These are phyloP conservation scores for Bruguiera gymnorhiza DNA, from an alignment of 345 rosid genomes.

Conservation along the genomic window DNA sequence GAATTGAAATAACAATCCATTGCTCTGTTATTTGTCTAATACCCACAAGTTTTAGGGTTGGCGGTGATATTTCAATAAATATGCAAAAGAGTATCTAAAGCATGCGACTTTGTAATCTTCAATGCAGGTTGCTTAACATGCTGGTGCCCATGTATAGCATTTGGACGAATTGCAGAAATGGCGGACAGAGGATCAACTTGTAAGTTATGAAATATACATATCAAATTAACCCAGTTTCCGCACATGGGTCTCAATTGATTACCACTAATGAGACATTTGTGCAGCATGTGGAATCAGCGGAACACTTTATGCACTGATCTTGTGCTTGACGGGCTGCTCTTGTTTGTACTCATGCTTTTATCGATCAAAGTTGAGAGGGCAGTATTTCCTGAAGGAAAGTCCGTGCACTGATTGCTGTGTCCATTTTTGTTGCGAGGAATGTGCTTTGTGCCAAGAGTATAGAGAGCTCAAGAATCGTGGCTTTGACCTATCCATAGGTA, in stretches of 20 bases:
- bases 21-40: too few relatives aligned
- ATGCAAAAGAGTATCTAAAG: not conserved
- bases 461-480: slow-evolving; percentile 58
- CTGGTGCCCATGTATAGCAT: slow-evolving; percentile 67
- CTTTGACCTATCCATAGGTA: slow-evolving; percentile 48
- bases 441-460: slow-evolving; percentile 64
- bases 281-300: slow-evolving; percentile 60
- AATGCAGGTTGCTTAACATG: slow-evolving; percentile 46
- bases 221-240: too few relatives aligned
- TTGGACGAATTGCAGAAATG: slow-evolving; percentile 67
- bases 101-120: not conserved
- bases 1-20: too few relatives aligned
- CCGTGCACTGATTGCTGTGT: slow-evolving; percentile 50
- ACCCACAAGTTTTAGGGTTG: too few relatives aligned
- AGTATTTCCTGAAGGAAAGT: slow-evolving; percentile 44
- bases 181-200: slow-evolving; percentile 51
- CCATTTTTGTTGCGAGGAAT: slow-evolving; percentile 55
- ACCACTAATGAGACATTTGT: not conserved
- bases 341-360: slow-evolving; percentile 60
- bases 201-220: not conserved
- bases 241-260: too few relatives aligned
- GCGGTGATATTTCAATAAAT: not conserved
- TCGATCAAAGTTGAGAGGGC: slow-evolving; percentile 61
- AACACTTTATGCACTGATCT: slow-evolving; percentile 33
- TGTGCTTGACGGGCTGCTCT: slow-evolving; percentile 41